Percentiles rank a stretch among this genome's conserved stretches.
Conservation (phyloP, 225 moss, liverwort and hornwort genomes). For the Physcomitrellopsis africana region DNA sequence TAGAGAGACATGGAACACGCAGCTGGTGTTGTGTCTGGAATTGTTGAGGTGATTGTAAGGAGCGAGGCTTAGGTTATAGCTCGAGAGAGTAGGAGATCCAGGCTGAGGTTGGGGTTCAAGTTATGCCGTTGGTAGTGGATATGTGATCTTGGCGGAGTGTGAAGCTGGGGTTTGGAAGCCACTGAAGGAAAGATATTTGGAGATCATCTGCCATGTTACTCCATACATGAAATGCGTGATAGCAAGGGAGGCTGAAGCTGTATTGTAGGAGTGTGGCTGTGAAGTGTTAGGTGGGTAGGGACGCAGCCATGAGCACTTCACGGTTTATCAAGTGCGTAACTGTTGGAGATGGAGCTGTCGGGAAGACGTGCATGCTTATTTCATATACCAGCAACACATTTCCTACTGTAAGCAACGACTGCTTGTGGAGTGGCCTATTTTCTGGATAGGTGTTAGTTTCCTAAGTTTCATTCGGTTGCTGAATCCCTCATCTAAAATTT, state of each 20-base stretch:
- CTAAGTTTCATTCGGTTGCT: neutral
- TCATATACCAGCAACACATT: slow-evolving; percentile 99
- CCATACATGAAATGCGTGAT: slow-evolving; percentile 50
- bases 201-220: slow-evolving; percentile 63
- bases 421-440: neutral
- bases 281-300: slow-evolving; percentile 34
- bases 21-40: slow-evolving; percentile 26
- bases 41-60: slow-evolving; percentile 17
- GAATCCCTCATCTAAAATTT: neutral
- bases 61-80: slow-evolving; percentile 41
- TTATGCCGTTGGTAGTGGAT: slow-evolving; percentile 28
- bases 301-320: slow-evolving; percentile 96
- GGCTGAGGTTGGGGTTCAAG: neutral
- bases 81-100: slow-evolving; percentile 24
- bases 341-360: slow-evolving; percentile 98
- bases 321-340: slow-evolving; percentile 99
- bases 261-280: slow-evolving; percentile 42
- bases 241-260: slow-evolving; percentile 49
- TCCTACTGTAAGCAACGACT: slow-evolving; percentile 80
- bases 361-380: slow-evolving; percentile 99
- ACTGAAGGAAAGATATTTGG: slow-evolving; percentile 32
- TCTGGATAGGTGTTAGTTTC: slow-evolving; percentile 25
- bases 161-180: slow-evolving; percentile 30
- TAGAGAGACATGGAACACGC: slow-evolving; percentile 39
- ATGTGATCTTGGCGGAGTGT: slow-evolving; percentile 28